These are phyloP conservation scores for Aspergillus sclerotiicarbonarius DNA, from an alignment of 495 filamentous ascomycete genomes.

Conservation along the genomic window DNA sequence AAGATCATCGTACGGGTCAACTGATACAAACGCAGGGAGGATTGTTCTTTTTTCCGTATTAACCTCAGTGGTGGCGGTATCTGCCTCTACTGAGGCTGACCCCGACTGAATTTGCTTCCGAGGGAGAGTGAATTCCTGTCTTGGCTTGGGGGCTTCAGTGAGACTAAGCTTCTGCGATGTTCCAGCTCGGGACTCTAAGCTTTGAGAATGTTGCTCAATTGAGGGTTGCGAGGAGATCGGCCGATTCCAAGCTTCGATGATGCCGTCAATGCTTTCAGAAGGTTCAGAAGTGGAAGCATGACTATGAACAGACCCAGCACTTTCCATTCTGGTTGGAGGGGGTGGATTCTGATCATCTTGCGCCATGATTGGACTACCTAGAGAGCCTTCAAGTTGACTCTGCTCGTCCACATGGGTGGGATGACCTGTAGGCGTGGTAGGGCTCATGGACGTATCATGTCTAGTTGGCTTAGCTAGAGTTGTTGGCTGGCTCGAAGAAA, in stretches of 20 bases:
- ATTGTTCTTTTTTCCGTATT: constrained; percentile 4
- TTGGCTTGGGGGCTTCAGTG: constrained; percentile 13
- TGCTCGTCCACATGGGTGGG: neutral
- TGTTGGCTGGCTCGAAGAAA: constrained; percentile 9
- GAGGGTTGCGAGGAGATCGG: constrained; percentile 25
- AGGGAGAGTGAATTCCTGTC: constrained; percentile 8
- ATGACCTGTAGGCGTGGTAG: neutral
- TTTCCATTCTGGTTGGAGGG: constrained; percentile 29
- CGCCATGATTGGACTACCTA: constrained; percentile 24
- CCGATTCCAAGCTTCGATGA: constrained; percentile 44
- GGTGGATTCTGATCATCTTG: constrained; percentile 18
- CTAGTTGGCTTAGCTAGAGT: neutral
- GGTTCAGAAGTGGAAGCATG: constrained; percentile 21
- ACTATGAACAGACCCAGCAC: constrained; percentile 24
- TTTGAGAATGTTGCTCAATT: constrained; percentile 2
- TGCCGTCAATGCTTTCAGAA: constrained; percentile 42
- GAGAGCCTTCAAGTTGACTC: constrained; percentile 14
- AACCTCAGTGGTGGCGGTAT: constrained; percentile 7
- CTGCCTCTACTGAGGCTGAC: neutral
- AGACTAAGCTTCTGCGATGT: constrained; percentile 17
- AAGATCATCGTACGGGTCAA: constrained; percentile 49
- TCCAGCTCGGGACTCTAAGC: neutral
- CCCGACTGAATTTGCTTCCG: neutral
- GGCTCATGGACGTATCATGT: constrained; percentile 3
- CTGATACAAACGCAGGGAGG: constrained; percentile 11